Base-by-base conservation (phyloP, 345 rosid species). In the Stellera chamaejasme region DNA sequence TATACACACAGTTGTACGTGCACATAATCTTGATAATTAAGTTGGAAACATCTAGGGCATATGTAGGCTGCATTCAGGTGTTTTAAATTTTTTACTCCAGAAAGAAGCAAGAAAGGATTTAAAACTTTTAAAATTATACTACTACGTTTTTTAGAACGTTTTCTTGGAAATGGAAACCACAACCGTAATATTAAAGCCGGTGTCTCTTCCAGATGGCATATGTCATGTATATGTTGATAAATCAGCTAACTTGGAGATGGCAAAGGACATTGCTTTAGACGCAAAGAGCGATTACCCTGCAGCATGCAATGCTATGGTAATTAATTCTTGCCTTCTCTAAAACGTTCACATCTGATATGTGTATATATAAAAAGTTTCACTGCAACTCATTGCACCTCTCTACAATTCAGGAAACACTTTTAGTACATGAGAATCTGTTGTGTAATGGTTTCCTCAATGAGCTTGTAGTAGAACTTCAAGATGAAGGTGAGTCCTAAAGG, bases 271-370 rank as follows among this genome's bases (percentile, higher is more conserved):
- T 56, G 72, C 78, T 44, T 42, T 82, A 71, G 93, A 85, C 77
- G 89, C 93, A 11, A 85, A 82, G 70, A 10, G 59, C 66, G 93
- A 82, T 73, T 85, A 85, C 67, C 87, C 93, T 11, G 89, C 93
- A 43, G 89, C 86, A 39, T 85, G 87, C 61, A 85, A 82, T 45
- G 84, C 93, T 27, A 78, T 80, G 93, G 93, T 85, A 82, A 65
- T 47, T 43, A 46, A 14, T 45, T 15, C 42, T 53, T 47, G 11
- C 25, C 12, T 28, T 28, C 16, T 5, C 14, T 49, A 19, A 19
- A 19, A 19, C 7, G 48, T 45, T 2, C 48, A 11, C 48, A 3
- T 19, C 23, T 43, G 45, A 19, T 19, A 32, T 11, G 16, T n/a
- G 41, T 19, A 27, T 27, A 59, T 53, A 23, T 43, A 39, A 47